Evolutionary conservation across 371 early-diverging fungal species (phyloP), one percentile per base, ranked within the genome.

Genomic region (Syncephalastrum monosporum): DNA sequence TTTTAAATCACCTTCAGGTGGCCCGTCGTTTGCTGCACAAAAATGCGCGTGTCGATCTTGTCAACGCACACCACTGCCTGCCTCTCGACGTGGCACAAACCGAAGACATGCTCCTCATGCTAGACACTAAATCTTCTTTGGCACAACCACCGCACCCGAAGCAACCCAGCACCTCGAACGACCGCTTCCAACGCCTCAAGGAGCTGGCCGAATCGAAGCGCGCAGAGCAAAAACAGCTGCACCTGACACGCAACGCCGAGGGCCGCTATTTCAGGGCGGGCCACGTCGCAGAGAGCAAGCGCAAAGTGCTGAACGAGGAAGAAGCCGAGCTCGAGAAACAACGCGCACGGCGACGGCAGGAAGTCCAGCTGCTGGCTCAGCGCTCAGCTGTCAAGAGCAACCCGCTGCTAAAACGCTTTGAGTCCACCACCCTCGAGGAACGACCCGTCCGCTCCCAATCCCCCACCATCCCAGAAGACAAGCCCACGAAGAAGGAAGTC

Each of bases 301-400:
- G 50, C 17, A 65, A 61, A 41, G 66, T 65, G 7, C 25, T 61
- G 25, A 60, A 21, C 16, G 66, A 65, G 16, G 66, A 65, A 21
- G 61, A 65, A 45, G 55, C 46, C 15, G 61, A 65, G 27, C 52
- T 65, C 44, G 55, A 61, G 55, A 57, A 61, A 41, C 57, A 61
- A 24, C 57, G 61, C 13, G 50, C 53, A 15, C 42, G 51, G 17
- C 56, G 66, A 42, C 61, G 47, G 43, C 49, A 61, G 47, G 66
- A 65, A 38, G 55, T 65, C 17, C 50, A 65, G 4, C 19, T 55
- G 19, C 56, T 63, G n/a, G 69, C 60, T 10, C 60, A 55, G 19
- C 62, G 67, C 13, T 68, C 64, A 10, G 70, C 68, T 6, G 64
- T 72, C 14, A 67, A 61, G 14, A 71, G 50, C 27, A 68, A 60